Evolutionary conservation across 257 asterid species (phyloP), one percentile per base, ranked within the genome.

Genomic region (Salvia rosmarinus): DNA sequence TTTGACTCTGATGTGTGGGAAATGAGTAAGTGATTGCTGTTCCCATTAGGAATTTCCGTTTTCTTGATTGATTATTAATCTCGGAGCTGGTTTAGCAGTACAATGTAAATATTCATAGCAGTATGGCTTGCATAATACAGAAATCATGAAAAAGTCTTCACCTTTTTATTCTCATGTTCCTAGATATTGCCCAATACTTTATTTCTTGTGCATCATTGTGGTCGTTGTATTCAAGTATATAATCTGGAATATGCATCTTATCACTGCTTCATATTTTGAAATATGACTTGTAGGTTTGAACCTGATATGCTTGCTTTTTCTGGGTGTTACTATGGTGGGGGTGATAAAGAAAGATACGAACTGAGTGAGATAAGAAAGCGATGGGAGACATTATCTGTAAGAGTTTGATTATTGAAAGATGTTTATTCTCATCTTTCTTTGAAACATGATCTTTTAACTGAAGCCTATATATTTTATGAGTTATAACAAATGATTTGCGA

Each of bases 231-330:
- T 73, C 14, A 43, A 28, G 59, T 70, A 69, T 43, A 64, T 50
- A 21, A 40, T 70, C 46, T 23, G 37, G 42, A 47, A 39, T 59
- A 25, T 64, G 61, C 34, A 59, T 57, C 68, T 68, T 46, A 40
- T 34, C 59, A 64, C 55, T 64, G 62, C 47, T 64, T 64, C 64
- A 44, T 49, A 39, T 34, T 72, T 42, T 64, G 65, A 52, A 49
- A 64, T 19, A 67, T 62, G n/a, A 73, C 69, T 74, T 76, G 75
- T 82, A 88, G 95, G 85, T 88, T 88, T 76, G 93, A 87, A 74
- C 88, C 93, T 56, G 93, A 87, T 70, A 87, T 87, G 93, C 87
- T 87, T 5, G 95, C 95, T 39, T 88, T 85, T 75, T 88, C 95
- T 23, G 89, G 95, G 52, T 88, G 95, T 79, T 88, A 88, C 79